phyloP scores from a whole-genome alignment of 805 yeast species.

The Metschnikowia peoriensis region DNA sequence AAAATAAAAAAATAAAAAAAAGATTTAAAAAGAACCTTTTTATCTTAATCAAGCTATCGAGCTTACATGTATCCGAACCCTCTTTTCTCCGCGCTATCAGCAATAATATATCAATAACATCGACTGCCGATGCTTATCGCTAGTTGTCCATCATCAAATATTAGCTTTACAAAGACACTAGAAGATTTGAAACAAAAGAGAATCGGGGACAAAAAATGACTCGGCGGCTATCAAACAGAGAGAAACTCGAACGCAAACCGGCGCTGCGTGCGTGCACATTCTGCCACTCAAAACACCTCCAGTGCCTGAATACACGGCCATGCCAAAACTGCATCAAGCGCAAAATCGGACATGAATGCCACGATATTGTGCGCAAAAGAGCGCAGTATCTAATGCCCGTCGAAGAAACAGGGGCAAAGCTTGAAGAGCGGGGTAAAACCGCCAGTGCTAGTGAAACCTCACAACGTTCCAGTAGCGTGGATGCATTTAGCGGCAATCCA shows the following conservation, averaged over 20 bases:
- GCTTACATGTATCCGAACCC: no score
- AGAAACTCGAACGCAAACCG: constrained; percentile 57
- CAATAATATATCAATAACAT: no score
- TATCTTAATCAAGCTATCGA: no score
- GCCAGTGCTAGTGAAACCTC: not conserved
- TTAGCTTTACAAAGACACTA: no score
- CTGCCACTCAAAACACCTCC: constrained; percentile 72
- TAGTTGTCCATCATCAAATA: no score
- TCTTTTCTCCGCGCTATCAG: no score
- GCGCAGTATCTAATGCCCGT: constrained; percentile 26
- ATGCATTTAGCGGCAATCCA: not conserved
- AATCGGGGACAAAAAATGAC: constrained; percentile 46
- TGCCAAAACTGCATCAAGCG: constrained; percentile 70
- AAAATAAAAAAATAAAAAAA: not conserved
- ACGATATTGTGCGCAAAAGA: constrained; percentile 55
- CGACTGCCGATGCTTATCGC: no score
- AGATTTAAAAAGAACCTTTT: no score
- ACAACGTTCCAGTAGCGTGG: not conserved
- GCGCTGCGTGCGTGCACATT: constrained; percentile 68
- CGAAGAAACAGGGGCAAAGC: not conserved
- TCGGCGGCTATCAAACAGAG: constrained; percentile 51
- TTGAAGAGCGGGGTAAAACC: no score
- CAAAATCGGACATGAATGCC: constrained; percentile 53
- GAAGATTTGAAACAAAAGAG: no score
- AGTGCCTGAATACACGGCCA: constrained; percentile 68